These are phyloP conservation scores for Trichocladium antarcticum DNA, from an alignment of 495 filamentous ascomycete species.

Conservation along the genomic window DNA sequence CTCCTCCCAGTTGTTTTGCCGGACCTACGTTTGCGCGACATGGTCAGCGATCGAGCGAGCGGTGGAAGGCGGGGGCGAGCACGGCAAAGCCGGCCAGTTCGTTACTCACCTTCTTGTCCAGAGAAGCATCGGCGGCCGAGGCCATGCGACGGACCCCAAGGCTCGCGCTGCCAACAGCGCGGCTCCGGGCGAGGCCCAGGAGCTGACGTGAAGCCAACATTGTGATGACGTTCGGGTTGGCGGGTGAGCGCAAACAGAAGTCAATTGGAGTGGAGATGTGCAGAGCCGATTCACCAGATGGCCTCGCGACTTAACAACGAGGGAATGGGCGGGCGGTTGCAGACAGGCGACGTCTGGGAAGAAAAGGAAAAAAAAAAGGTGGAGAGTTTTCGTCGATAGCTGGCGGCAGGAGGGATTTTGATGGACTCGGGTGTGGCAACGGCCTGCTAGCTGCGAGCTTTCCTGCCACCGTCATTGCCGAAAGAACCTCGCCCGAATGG, in stretches of 20 bases:
- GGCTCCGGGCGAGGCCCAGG: slow-evolving; percentile 42
- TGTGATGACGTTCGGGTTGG: slow-evolving; percentile 31
- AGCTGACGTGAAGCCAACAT: slow-evolving; percentile 48
- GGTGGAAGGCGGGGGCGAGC: background rate
- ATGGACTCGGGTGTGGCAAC: slow-evolving; percentile 23
- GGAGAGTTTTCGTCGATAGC: slow-evolving; percentile 20
- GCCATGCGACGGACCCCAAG: slow-evolving; percentile 45
- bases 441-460: slow-evolving; percentile 11
- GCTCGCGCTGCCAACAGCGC: slow-evolving; percentile 34
- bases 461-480: slow-evolving; percentile 29
- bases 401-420: slow-evolving; percentile 28
- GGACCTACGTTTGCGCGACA: background rate
- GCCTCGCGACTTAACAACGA: slow-evolving; percentile 18
- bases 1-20: slow-evolving; percentile 43
- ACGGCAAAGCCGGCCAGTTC: background rate
- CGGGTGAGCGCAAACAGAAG: slow-evolving; percentile 10
- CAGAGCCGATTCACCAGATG: slow-evolving; percentile 16
- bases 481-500: slow-evolving; percentile 24
- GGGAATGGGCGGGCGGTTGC: slow-evolving; percentile 6
- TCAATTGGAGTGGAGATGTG: slow-evolving; percentile 29
- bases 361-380: slow-evolving; percentile 23
- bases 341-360: slow-evolving; percentile 5
- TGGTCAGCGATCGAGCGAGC: background rate
- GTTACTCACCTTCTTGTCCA: slow-evolving; percentile 42
- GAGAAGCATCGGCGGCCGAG: slow-evolving; percentile 40